Base-by-base conservation (phyloP, 1,284 basidiomycete species). In the Ceratobasidium sp. region DNA sequence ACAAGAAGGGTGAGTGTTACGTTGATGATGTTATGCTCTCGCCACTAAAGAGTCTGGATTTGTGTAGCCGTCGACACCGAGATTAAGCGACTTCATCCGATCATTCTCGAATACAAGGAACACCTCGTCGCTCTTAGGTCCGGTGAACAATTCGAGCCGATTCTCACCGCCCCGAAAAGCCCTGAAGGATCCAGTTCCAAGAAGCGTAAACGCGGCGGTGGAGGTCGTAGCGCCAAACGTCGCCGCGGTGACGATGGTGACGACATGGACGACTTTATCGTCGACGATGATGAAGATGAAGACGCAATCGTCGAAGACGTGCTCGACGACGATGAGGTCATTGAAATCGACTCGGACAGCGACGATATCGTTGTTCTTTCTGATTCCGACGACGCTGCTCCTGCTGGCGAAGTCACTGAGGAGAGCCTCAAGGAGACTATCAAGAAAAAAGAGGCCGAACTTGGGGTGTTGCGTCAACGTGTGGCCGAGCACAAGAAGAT, bases 191-290 rank as follows among this genome's bases (percentile, higher is more conserved):
- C 76, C 55, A 77, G 76, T 59, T 43, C 74, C n/a, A 86, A 84
- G 78, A 88, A 88, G 76, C 81, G 87, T 59, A 88, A 87, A 79
- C 83, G 83, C 73, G 75, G 75, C 3, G 76, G 81, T 18, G 78
- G 79, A 23, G 83, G 28, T 46, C 64, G 61, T n/a, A 82, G 60
- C 80, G 81, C 83, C 1, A 89, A 89, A 78, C 82, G 83, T 48
- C 88, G n/a, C n/a, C n/a, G n/a, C 73, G 85, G 84, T 23, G 80
- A 81, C n/a, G 84, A 85, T 45, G 80, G 81, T 18, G 9, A 84
- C 46, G 83, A 82, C 21, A 84, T 85, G 45, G 79, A 78, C n/a
- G 50, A 57, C 62, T 58, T 74, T 46, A 69, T 76, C 55, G 46
- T 58, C 16, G 75, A 75, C 30, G 77, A 77, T 4, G 78, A 78